Base-by-base conservation (phyloP, 768 basidiomycete species). In the Podaxis mareebaensis region DNA sequence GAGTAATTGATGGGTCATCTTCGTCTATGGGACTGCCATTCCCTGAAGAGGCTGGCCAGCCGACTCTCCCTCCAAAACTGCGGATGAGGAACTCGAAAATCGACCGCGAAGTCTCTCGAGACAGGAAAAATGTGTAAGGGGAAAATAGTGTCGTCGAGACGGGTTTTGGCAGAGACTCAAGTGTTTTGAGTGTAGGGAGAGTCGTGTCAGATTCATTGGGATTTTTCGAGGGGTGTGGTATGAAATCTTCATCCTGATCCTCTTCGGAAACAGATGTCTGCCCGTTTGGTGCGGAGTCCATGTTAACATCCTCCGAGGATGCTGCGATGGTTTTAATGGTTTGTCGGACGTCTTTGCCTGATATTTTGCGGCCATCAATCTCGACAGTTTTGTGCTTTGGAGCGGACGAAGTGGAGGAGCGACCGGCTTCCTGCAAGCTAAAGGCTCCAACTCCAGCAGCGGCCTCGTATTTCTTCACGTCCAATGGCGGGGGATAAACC, bases 51-150 rank as follows among this genome's bases (percentile, higher is more conserved):
- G 82, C 68, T 42, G 93, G 87, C 95, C 95, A 97, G 48, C 96
- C 93, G 68, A 97, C 88, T 52, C 87, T 86, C 24, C 96, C 97
- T 49, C 96, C 96, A 74, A 95, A 95, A 13, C 92, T 89, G 20
- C 94, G 90, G 48, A 98, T 83, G 65, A 96, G 78, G 75, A 99
- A 98, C 75, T 99, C 97, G 77, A 98, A 95, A 63, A 97, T 89
- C 17, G 91, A 81, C 17, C 96, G 85, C 2, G 97, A 91, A 0
- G 90, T 92, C 77, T 98, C 96, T 67, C 96, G 86, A 7, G 96
- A 98, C 52, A 99, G 79, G 81, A 89, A 99, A 80, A 99, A 94
- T 2, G 89, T 91, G 76, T 89, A 97, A 3, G 91, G 86, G 0
- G 89, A 79, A 75, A 99, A 96, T 39, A 99, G 79, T 51, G 80